phyloP scores from a whole-genome alignment of 176 grass and related monocot genomes.

The Tuctoria greenei region DNA sequence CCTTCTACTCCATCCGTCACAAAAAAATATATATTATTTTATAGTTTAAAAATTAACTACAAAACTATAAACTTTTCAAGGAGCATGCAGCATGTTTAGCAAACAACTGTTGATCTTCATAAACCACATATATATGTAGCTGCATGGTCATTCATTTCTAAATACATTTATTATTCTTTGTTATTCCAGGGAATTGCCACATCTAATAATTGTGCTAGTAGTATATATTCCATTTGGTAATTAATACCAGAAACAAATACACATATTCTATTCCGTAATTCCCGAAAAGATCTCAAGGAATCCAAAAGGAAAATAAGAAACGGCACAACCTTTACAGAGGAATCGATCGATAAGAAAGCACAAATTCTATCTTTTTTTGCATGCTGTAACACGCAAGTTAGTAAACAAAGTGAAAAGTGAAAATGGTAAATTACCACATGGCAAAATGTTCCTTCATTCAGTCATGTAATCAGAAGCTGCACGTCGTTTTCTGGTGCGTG shows the following conservation, averaged over 20 bases:
- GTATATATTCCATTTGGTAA: conserved; percentile 34
- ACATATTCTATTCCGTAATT: neutral
- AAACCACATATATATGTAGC: neutral
- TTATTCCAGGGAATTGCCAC: conserved; percentile 5
- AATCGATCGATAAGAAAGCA: conserved; percentile 23
- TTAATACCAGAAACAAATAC: neutral
- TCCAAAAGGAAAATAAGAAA: neutral
- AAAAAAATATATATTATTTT: too few species aligned
- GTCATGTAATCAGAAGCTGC: neutral
- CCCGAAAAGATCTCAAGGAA: conserved; percentile 2
- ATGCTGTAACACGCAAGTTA: neutral
- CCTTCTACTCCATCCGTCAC: too few species aligned
- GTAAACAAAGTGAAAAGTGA: neutral
- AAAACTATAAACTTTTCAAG: too few species aligned
- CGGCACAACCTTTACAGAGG: neutral
- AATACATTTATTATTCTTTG: conserved; percentile 10
- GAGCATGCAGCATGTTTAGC: neutral
- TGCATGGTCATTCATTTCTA: neutral
- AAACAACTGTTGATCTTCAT: neutral
- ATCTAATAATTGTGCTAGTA: conserved; percentile 34
- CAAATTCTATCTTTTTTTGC: neutral
- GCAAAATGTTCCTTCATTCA: neutral
- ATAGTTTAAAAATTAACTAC: too few species aligned
- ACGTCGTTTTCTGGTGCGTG: conserved; percentile 4
- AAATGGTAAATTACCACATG: neutral